Base-by-base conservation (phyloP, 1,284 basidiomycete genomes). In the Lentinula novae-zelandiae region DNA sequence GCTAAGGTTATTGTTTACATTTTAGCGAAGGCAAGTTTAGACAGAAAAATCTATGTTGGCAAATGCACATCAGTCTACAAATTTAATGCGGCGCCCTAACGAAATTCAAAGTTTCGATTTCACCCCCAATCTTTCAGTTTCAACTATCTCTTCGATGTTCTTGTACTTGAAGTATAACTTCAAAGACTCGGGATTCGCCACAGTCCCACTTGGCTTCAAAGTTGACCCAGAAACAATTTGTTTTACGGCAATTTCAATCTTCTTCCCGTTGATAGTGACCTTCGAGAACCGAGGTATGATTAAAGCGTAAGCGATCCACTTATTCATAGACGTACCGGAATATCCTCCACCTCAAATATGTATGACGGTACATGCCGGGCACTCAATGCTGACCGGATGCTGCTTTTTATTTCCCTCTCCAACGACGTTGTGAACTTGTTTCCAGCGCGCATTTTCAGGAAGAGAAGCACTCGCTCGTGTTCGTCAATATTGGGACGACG, bases 401-500 rank as follows among this genome's bases (percentile, higher is more conserved):
- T 78, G 0, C 72, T 70, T 66, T 83, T 82, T 62, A 93, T 84
- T 49, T 78, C 68, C 58, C 75, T 76, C 38, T 80, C 74, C 40
- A 92, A 71, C 8, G 71, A 70, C 0, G 77, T 68, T 7, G 78
- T 81, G 51, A 89, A 77, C n/a, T 69, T 73, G 59, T 76, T 68
- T 1, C 84, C 85, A 0, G 77, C 65, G 31, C 82, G 80, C 78
- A 93, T 86, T 74, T 93, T 92, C 67, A 96, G 68, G 72, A 96
- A 96, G 3, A 96, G 76, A 7, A 95, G 76, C 3, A 96, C 93
- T 50, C 91, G 86, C 72, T 96, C 93, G 70, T 96, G 91, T 38
- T 81, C 80, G 67, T 80, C 92, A 71, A 60, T 53, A 6, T 84
- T 79, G 1, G 84, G 76, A 9, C 92, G 83, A 60, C 91, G 85